Evolutionary conservation across 768 basidiomycete species (phyloP), one percentile per base, ranked within the genome.

Genomic region (Hypholoma sublateritium): DNA sequence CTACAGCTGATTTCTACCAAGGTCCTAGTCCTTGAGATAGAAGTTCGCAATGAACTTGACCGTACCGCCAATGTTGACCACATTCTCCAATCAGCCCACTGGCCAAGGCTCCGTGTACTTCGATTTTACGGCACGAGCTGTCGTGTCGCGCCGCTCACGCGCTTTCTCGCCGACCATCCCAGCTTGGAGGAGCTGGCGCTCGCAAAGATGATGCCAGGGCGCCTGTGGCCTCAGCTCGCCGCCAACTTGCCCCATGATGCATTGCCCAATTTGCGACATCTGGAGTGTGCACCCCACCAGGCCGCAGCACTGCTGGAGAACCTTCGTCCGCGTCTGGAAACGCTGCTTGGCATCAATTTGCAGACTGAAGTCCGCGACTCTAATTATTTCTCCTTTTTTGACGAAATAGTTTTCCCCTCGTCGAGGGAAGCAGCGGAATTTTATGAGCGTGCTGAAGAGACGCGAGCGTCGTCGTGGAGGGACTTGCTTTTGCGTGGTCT

Each of bases 201-300:
- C 19, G 41, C 59, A 7, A 14, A 51, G 22, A 56, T 56, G 59
- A 59, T 56, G 59, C 59, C 59, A 16, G 50, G 54, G 1, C 48
- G 45, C 16, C 34, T 55, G 4, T 59, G 59, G 54, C 39, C 59
- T 13, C 36, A 37, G n/a, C 32, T 57, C 3, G 55, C 28, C 32
- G 16, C 11, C 24, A 14, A 42, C n/a, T 46, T 46, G 24, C 56
- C 56, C 16, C 24, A 22, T 9, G 50, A 51, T 24, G 9, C 28
- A 6, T 17, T 57, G 39, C 56, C 56, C 28, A 52, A 57, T 28
- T 17, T 57, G 8, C 50, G 56, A 5, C 32, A 47, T 22, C 36
- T 57, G 32, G 34, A 52, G 34, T 57, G 56, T 39, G 42, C 56
- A 19, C 49, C 56, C 19, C 28, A 50, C 6, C 56, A 57, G 44